Percentiles rank a stretch among this genome's conserved stretches.
Evolutionary conservation across 2,329 filamentous ascomycete genomes (phyloP).

Genomic region (Chrysoporthe puriensis): DNA sequence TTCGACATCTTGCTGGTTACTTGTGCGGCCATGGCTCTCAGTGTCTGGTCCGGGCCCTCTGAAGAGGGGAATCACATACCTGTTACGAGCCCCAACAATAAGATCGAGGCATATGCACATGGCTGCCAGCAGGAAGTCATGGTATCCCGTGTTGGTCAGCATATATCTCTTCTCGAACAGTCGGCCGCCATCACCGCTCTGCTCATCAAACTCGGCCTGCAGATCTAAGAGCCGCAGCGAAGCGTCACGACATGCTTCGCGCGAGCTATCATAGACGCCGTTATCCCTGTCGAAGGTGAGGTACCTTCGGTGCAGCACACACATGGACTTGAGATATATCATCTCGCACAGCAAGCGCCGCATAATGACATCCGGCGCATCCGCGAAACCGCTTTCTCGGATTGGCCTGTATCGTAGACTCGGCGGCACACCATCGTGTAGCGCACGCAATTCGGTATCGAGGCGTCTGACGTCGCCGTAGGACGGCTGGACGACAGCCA

Average conservation of each 20-base stretch:
- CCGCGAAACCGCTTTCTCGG: conserved; percentile 39
- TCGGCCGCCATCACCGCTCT: conserved; percentile 52
- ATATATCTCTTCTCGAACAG: conserved; percentile 58
- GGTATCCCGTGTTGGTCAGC: conserved; percentile 54
- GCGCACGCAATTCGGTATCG: conserved; percentile 40
- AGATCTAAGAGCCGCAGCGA: conserved; percentile 50
- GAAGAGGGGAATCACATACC: conserved; percentile 35
- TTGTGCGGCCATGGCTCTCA: conserved; percentile 6
- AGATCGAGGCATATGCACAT: conserved; percentile 62
- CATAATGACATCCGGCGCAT: conserved; percentile 43
- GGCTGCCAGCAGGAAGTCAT: conserved; percentile 62
- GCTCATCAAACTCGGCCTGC: conserved; percentile 51
- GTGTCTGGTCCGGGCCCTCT: not conserved
- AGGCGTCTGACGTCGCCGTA: conserved; percentile 45
- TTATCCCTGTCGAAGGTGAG: conserved; percentile 46
- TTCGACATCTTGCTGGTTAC: not conserved
- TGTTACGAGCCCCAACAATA: conserved; percentile 43
- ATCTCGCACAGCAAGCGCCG: conserved; percentile 44
- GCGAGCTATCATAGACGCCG: conserved; percentile 43
- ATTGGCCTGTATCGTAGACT: conserved; percentile 33
- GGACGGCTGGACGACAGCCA: conserved; percentile 39
- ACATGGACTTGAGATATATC: conserved; percentile 50
- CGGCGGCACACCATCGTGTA: conserved; percentile 39
- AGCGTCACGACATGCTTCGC: conserved; percentile 46
- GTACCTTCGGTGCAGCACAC: conserved; percentile 54